These are phyloP conservation scores for Podaxis sp. DNA, from an alignment of 768 basidiomycete genomes.

Conservation along the genomic window DNA sequence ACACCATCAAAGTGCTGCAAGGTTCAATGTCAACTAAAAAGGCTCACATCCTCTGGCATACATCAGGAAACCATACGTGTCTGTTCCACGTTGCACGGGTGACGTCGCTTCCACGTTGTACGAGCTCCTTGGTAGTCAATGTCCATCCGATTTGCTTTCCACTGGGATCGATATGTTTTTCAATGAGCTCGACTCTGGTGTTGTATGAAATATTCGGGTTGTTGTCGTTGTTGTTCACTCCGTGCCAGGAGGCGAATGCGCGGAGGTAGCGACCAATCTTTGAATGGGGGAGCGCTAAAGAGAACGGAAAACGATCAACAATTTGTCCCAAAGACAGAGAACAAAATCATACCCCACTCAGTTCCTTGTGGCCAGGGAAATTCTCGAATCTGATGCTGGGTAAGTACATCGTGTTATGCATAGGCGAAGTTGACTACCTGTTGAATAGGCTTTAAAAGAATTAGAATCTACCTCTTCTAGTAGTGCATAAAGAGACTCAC, in stretches of 20 bases:
- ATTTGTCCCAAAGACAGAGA: not conserved
- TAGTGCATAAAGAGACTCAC: conserved; percentile 22
- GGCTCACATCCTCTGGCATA: not conserved
- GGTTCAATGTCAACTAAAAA: conserved; percentile 14
- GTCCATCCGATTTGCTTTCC: conserved; percentile 35
- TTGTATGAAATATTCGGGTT: conserved; percentile 40
- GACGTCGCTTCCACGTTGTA: conserved; percentile 15
- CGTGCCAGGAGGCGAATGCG: conserved; percentile 40
- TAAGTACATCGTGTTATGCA: not conserved
- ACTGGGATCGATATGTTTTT: conserved; percentile 33
- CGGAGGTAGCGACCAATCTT: conserved; percentile 38
- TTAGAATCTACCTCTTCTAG: no score
- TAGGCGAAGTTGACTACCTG: conserved; percentile 13
- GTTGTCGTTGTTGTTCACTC: conserved; percentile 42
- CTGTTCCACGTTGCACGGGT: conserved; percentile 36
- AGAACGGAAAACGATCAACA: not conserved
- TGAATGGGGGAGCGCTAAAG: conserved; percentile 32
- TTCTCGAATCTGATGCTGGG: conserved; percentile 23
- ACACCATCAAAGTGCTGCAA: conserved; percentile 36
- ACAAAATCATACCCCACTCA: conserved; percentile 28
- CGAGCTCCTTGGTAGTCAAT: conserved; percentile 33
- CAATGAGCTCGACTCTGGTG: conserved; percentile 46
- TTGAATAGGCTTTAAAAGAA: conserved; percentile 23
- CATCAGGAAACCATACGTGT: conserved; percentile 25
- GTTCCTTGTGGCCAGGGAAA: conserved; percentile 31